phyloP scores from a whole-genome alignment of 495 filamentous ascomycete genomes.

The Neurospora terricola region DNA sequence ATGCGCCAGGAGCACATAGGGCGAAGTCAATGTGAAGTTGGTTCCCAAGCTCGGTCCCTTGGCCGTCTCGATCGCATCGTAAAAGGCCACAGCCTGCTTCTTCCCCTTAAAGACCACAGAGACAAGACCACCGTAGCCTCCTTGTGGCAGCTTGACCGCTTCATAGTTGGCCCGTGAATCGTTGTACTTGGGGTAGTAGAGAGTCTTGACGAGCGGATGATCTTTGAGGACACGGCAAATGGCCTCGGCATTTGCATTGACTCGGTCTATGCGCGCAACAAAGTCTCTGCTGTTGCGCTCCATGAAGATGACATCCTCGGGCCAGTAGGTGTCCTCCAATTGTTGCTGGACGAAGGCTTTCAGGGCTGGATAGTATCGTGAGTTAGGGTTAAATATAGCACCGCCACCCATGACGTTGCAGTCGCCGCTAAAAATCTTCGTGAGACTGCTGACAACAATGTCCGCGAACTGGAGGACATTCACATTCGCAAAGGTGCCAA shows the following conservation, averaged over 20 bases:
- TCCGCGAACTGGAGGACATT: constrained; percentile 84
- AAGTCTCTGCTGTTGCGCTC: constrained; percentile 96
- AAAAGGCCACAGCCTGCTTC: constrained; percentile 70
- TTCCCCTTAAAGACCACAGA: constrained; percentile 66
- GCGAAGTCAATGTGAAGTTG: constrained; percentile 86
- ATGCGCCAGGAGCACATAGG: constrained; percentile 87
- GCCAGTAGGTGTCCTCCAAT: constrained; percentile 88
- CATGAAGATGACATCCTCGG: constrained; percentile 86
- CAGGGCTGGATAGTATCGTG: constrained; percentile 56
- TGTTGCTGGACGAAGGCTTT: constrained; percentile 50
- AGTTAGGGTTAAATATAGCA: constrained; percentile 73
- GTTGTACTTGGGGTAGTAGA: constrained; percentile 80
- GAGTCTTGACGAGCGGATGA: constrained; percentile 56
- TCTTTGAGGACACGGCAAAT: constrained; percentile 57
- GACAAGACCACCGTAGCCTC: constrained; percentile 86
- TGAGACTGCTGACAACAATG: constrained; percentile 85
- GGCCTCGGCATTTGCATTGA: constrained; percentile 78
- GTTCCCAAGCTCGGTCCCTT: constrained; percentile 95
- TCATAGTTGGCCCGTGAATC: constrained; percentile 66
- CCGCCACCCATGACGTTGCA: constrained; percentile 97
- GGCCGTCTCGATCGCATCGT: constrained; percentile 73
- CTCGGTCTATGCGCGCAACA: constrained; percentile 66
- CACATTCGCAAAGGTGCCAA: constrained; percentile 93
- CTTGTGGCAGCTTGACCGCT: constrained; percentile 57
- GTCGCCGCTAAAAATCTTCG: constrained; percentile 94